Conservation (phyloP, 768 basidiomycete genomes). For the Sporobolomyces roseus region DNA sequence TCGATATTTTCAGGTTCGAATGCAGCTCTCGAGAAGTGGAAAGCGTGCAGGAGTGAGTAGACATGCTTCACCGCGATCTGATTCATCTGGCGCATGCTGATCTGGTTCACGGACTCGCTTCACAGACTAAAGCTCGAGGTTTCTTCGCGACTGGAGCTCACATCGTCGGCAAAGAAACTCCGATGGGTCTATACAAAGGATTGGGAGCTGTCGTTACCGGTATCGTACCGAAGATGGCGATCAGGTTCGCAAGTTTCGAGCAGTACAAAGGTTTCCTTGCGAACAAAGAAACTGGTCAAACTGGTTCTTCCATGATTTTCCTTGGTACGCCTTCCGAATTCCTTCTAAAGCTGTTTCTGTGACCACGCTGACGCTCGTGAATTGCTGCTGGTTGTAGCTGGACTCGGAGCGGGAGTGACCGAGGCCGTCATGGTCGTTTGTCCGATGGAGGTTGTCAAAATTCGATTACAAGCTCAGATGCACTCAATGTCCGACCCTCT, state of each 20-base stretch:
- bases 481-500: slow-evolving; percentile 95
- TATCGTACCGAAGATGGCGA: slow-evolving; percentile 99
- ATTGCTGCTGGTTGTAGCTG: slow-evolving; percentile 56
- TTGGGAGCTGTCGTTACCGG: slow-evolving; percentile 93
- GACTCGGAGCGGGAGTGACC: slow-evolving; percentile 88
- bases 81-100: neutral
- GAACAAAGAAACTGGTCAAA: slow-evolving; percentile 71
- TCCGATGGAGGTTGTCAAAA: slow-evolving; percentile 99
- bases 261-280: slow-evolving; percentile 81
- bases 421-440: slow-evolving; percentile 93
- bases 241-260: slow-evolving; percentile 96
- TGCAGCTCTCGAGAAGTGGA: slow-evolving; percentile 85
- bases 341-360: neutral
- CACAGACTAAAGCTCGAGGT: slow-evolving; percentile 87
- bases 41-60: slow-evolving; percentile 67
- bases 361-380: no score
- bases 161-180: slow-evolving; percentile 86
- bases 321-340: slow-evolving; percentile 58
- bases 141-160: slow-evolving; percentile 85
- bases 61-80: neutral
- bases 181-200: slow-evolving; percentile 90
- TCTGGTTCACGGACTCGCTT: neutral
- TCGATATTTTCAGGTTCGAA: slow-evolving; percentile 55
- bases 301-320: slow-evolving; percentile 75
- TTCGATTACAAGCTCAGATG: slow-evolving; percentile 92